Evolutionary conservation across 2,329 filamentous ascomycete species (phyloP).

Genomic region (Ceratocystis cubensis): DNA sequence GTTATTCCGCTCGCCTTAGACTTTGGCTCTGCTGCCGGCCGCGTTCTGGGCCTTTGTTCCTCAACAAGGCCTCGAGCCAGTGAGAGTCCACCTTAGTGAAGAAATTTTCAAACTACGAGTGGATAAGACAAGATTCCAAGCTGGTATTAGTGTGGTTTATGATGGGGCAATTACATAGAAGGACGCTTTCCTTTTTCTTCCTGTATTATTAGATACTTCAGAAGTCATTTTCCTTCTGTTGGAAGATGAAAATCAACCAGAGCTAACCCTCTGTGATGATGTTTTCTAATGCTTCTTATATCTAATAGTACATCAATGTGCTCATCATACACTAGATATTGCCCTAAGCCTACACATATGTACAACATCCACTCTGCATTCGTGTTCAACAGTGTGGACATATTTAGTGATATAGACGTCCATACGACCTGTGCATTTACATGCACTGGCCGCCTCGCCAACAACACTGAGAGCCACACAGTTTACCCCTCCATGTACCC

Average conservation of each 20-base stretch:
- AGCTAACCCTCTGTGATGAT: no score
- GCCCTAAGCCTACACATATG: not conserved
- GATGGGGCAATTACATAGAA: not conserved
- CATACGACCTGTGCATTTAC: not conserved
- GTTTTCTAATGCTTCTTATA: no score
- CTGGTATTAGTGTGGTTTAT: conserved; percentile 1
- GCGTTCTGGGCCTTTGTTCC: not conserved
- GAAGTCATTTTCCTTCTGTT: no score
- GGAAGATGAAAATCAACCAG: no score
- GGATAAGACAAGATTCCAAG: not conserved
- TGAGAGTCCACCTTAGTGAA: conserved; percentile 16
- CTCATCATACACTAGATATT: no score
- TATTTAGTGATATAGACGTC: not conserved
- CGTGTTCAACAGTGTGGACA: not conserved
- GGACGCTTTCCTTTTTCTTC: not conserved
- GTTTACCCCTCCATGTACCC: conserved; percentile 2
- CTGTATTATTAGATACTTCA: not conserved
- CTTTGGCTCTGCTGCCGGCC: conserved; percentile 3
- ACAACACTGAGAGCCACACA: not conserved
- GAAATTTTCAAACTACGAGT: conserved; percentile 16
- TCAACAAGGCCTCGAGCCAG: conserved; percentile 5
- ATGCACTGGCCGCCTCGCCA: not conserved
- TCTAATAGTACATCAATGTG: no score
- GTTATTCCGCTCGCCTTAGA: not conserved
- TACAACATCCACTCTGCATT: not conserved